These are phyloP conservation scores for Podospora pseudopauciseta DNA, from an alignment of 495 filamentous ascomycete genomes.

Conservation along the genomic window DNA sequence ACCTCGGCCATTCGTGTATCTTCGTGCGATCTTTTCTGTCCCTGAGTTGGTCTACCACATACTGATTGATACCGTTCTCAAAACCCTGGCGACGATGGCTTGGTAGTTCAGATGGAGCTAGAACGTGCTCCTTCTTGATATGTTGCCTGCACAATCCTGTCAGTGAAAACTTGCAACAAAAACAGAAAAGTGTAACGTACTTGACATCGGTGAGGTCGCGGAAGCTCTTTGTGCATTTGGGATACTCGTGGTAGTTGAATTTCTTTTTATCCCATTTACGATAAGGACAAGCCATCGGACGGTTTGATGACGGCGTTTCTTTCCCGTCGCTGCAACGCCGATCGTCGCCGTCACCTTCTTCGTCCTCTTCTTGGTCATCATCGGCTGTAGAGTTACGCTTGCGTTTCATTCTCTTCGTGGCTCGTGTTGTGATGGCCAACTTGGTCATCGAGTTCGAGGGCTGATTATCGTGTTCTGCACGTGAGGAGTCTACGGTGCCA, in stretches of 20 bases:
- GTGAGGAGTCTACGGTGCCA: background rate
- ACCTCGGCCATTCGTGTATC: background rate
- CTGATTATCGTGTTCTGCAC: background rate
- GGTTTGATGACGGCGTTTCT: background rate
- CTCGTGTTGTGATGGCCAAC: background rate
- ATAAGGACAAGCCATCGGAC: background rate
- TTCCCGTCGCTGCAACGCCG: background rate
- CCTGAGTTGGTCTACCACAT: background rate
- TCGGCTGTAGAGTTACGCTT: background rate
- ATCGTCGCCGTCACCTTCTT: background rate
- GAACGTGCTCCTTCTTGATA: background rate
- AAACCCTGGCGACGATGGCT: background rate
- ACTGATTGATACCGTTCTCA: background rate
- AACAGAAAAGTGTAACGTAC: background rate
- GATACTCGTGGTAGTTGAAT: background rate
- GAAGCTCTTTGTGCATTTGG: background rate
- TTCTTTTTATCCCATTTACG: background rate
- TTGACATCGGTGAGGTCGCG: background rate
- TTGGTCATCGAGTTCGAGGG: background rate
- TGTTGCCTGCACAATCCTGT: background rate
- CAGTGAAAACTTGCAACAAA: background rate
- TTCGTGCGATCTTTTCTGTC: background rate
- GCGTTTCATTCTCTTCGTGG: background rate
- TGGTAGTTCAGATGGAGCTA: background rate
- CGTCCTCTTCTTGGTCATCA: background rate